These are phyloP conservation scores for Myxozyma geophila DNA, from an alignment of 805 yeast species.

Conservation along the genomic window DNA sequence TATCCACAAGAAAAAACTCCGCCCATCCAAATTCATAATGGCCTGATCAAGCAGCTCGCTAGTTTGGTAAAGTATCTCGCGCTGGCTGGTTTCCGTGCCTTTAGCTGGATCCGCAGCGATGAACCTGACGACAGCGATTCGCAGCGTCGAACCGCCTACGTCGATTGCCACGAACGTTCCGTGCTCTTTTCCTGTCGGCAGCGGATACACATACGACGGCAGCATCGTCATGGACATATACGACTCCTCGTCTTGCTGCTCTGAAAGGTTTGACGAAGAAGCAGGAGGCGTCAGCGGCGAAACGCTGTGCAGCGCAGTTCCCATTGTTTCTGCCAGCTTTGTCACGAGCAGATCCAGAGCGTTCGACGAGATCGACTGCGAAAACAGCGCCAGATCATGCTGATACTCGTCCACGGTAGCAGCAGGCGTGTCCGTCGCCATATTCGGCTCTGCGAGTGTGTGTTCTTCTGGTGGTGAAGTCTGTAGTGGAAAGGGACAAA, in stretches of 20 bases:
- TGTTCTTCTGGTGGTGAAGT: too few relatives aligned
- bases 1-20: slow-evolving; percentile 44
- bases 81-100: slow-evolving; percentile 8
- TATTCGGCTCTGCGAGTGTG: too few relatives aligned
- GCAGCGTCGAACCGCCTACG: slow-evolving; percentile 87
- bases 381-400: slow-evolving; percentile 26
- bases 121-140: slow-evolving; percentile 82
- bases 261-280: background rate
- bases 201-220: slow-evolving; percentile 75
- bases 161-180: slow-evolving; percentile 84
- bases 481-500: too few relatives aligned
- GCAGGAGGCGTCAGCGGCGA: slow-evolving; percentile 3
- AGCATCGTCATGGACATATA: slow-evolving; percentile 57
- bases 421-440: background rate
- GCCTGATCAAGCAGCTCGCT: slow-evolving; percentile 36
- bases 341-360: slow-evolving; percentile 24
- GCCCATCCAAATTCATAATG: slow-evolving; percentile 41
- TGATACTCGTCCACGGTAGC: background rate
- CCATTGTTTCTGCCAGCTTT: slow-evolving; percentile 25
- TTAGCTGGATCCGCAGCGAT: slow-evolving; percentile 55
- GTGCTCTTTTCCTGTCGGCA: slow-evolving; percentile 77
- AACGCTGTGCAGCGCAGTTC: slow-evolving; percentile 16
- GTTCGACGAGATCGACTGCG: slow-evolving; percentile 21
- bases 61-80: slow-evolving; percentile 33
- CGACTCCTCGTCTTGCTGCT: background rate